Conservation (phyloP, 352 stramenopile species). For the Globisporangium solare region DNA sequence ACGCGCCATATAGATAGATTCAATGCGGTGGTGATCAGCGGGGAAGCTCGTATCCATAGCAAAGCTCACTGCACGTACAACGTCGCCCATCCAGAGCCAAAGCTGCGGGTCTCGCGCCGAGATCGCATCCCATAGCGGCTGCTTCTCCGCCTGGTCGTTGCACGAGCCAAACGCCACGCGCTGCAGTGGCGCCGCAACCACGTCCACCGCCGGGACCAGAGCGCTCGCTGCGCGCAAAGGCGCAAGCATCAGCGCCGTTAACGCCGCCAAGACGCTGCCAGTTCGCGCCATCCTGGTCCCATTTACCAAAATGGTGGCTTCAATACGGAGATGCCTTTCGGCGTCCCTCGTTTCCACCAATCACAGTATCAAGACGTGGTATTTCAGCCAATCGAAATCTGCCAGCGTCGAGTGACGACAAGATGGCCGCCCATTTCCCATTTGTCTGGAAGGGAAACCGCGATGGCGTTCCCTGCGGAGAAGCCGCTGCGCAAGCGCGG, state of each 20-base stretch:
- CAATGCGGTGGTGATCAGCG: too few species aligned
- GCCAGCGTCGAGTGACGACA: conserved; percentile 18
- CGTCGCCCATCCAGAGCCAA: conserved; percentile 86
- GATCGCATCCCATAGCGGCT: conserved; percentile 70
- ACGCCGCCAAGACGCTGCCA: too few species aligned
- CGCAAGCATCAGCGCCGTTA: background rate
- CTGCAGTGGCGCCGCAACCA: conserved; percentile 34
- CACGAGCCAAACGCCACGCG: conserved; percentile 76
- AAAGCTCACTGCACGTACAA: conserved; percentile 26
- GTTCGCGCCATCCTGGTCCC: too few species aligned
- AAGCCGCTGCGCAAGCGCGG: conserved; percentile 54
- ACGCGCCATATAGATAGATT: background rate
- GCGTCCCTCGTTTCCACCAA: background rate
- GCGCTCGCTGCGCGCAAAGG: background rate
- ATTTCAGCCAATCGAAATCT: conserved; percentile 18
- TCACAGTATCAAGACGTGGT: background rate
- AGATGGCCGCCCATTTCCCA: conserved; percentile 3
- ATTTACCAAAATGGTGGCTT: too few species aligned
- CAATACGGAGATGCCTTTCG: too few species aligned
- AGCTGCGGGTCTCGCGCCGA: conserved; percentile 48
- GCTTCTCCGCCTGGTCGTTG: conserved; percentile 77
- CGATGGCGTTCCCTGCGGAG: conserved; percentile 14
- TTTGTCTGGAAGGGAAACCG: conserved; percentile 9
- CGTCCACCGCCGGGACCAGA: background rate
- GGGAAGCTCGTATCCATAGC: background rate